Base-by-base conservation (phyloP, 805 yeast genomes). In the Teunomyces atbi region DNA sequence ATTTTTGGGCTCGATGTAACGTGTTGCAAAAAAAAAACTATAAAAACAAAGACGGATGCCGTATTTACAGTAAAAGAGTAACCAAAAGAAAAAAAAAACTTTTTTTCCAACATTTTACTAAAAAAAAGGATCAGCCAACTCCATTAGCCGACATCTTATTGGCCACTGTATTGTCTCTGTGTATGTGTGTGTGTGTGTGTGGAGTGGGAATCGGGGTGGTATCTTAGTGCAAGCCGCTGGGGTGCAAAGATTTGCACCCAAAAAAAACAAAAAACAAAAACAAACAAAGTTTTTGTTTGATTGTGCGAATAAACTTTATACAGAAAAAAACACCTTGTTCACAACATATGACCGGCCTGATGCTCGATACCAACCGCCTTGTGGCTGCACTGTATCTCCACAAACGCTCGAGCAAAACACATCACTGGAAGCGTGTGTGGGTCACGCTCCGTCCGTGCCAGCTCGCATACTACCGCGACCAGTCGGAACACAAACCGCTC, bases 351-450 rank as follows among this genome's bases (percentile, higher is more conserved):
- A 23, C 11, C 26, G 26, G 26, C 26, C 36, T 16, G 36, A 11
- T 19, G 16, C 28, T 38, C 20, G 52, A 44, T 39, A 45, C 49
- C 13, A 56, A 60, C 48, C 44, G 57, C 34, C 48, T 63, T 5
- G 38, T 66, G 2, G 44, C 53, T 13, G 54, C 64, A 5, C 52
- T 65, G 4, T 65, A 64, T 45, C 57, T 70, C n/a, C 45, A 41
- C 48, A 69, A 69, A 45, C 57, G 70, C 32, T 56, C 63, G 23
- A 58, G 54, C 43, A 59, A 59, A 16, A 67, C 73, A 15, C 66
- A 60, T 48, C 61, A 56, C 26, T 73, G 75, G 73, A 69, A 68
- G 49, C 61, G 57, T 45, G 53, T 57, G 27, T 73, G 77, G 77
- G 67, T 65, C 34, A 72, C 68, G 4, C 56, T 73, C 4, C 52